Percentiles rank a stretch among this genome's conserved stretches.
phyloP scores from a whole-genome alignment of 345 rosid species.

The Dovyalis caffra region DNA sequence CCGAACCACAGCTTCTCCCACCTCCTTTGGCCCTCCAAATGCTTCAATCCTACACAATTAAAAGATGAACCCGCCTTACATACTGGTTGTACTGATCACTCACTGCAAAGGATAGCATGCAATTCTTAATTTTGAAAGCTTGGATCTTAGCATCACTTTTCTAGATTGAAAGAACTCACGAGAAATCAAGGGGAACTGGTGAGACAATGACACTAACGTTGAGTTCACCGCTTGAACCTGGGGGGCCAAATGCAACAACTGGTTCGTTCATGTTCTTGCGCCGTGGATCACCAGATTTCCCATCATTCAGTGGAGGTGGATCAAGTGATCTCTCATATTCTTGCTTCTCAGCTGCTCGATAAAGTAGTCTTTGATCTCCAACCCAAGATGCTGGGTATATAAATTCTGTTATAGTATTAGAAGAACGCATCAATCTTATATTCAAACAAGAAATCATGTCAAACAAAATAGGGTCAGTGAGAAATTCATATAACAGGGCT shows the following conservation, averaged over 20 bases:
- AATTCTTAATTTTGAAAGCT: neutral
- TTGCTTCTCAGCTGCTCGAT: conserved; percentile 60
- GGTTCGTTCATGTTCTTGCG: conserved; percentile 64
- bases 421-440: neutral
- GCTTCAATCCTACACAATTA: conserved; percentile 58
- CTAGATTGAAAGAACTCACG: conserved; percentile 47
- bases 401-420: conserved; percentile 46
- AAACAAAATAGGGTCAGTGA: neutral
- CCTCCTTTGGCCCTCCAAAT: conserved; percentile 80
- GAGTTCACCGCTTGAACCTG: conserved; percentile 83
- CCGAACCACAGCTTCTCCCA: conserved; percentile 69
- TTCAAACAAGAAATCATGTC: neutral
- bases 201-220: conserved; percentile 90
- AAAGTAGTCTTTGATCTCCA: conserved; percentile 73
- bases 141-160: neutral
- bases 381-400: conserved; percentile 77
- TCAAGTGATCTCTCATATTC: conserved; percentile 71
- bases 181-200: conserved; percentile 63
- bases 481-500: conserved; percentile 5
- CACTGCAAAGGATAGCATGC: too few species aligned
- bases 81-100: too few species aligned
- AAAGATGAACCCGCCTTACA: neutral
- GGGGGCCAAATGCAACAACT: conserved; percentile 79
- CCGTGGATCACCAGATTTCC: conserved; percentile 29
- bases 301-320: conserved; percentile 53